Conservation (phyloP, 176 grass and related monocot genomes). For the Chloris gayana region DNA sequence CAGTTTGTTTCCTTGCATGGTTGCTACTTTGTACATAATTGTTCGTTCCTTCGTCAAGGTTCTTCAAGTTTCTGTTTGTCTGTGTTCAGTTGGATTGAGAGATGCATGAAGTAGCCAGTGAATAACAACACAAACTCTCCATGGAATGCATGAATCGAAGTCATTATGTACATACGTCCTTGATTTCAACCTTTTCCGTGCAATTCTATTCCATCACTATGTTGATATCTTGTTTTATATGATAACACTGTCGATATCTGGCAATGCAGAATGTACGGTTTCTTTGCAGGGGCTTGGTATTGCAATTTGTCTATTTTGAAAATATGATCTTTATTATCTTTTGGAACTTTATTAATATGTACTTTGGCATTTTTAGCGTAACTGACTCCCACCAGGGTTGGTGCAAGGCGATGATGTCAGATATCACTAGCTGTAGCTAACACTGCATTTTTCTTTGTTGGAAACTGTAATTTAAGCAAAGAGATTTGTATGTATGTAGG, state of each 20-base stretch:
- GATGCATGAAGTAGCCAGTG: background rate
- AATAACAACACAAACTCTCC: background rate
- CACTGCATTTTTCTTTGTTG: background rate
- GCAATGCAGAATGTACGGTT: conserved; percentile 9
- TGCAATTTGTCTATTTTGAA: background rate
- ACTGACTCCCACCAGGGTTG: background rate
- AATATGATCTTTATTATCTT: conserved; percentile 4
- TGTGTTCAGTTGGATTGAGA: background rate
- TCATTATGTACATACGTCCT: background rate
- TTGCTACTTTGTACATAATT: background rate
- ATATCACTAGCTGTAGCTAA: conserved; percentile 12
- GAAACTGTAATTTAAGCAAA: conserved; percentile 4
- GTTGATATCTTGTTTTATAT: background rate
- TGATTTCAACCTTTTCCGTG: too few species aligned
- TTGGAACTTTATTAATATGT: background rate
- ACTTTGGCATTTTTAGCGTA: conserved; percentile 29
- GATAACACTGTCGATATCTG: background rate
- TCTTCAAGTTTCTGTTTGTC: background rate
- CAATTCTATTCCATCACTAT: background rate
- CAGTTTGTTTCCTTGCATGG: background rate
- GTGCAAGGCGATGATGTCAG: conserved; percentile 12
- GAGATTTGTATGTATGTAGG: conserved; percentile 1
- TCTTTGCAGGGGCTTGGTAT: background rate
- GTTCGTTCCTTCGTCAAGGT: background rate
- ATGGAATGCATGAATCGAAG: background rate